Conservation (phyloP, 495 filamentous ascomycete genomes). For the Hypoxylon cercidicola region DNA sequence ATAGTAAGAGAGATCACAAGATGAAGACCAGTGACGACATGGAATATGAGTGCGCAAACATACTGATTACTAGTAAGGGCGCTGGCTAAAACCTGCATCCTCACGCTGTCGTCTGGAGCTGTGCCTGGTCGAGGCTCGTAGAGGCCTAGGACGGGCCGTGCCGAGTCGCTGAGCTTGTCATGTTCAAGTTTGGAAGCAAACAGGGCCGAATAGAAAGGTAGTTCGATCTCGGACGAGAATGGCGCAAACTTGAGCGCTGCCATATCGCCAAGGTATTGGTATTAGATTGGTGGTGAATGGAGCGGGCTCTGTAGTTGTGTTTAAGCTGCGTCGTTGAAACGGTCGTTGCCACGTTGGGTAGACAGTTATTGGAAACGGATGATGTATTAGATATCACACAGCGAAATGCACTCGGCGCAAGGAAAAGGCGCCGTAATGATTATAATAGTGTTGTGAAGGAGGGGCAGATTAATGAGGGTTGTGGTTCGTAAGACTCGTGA, state of each 20-base stretch:
- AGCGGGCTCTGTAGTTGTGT: not conserved
- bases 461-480: constrained; percentile 32
- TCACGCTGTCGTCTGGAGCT: constrained; percentile 74
- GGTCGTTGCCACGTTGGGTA: not conserved
- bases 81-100: constrained; percentile 88
- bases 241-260: constrained; percentile 72
- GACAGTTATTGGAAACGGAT: constrained; percentile 8
- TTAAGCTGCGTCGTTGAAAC: constrained; percentile 2
- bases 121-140: constrained; percentile 83
- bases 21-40: not conserved
- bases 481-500: constrained; percentile 18
- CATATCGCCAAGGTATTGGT: constrained; percentile 36
- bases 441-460: constrained; percentile 1
- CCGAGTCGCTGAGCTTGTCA: constrained; percentile 94
- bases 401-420: not conserved
- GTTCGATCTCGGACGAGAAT: constrained; percentile 92
- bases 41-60: constrained; percentile 45
- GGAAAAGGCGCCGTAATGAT: too few species aligned
- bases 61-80: constrained; percentile 86
- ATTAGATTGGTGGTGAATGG: not conserved
- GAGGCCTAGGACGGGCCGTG: constrained; percentile 83
- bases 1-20: not conserved
- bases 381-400: constrained; percentile 15
- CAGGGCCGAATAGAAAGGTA: constrained; percentile 91
- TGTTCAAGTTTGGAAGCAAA: constrained; percentile 92